Base-by-base conservation (phyloP, 1,284 basidiomycete genomes). In the Cryptococcus floricola region DNA sequence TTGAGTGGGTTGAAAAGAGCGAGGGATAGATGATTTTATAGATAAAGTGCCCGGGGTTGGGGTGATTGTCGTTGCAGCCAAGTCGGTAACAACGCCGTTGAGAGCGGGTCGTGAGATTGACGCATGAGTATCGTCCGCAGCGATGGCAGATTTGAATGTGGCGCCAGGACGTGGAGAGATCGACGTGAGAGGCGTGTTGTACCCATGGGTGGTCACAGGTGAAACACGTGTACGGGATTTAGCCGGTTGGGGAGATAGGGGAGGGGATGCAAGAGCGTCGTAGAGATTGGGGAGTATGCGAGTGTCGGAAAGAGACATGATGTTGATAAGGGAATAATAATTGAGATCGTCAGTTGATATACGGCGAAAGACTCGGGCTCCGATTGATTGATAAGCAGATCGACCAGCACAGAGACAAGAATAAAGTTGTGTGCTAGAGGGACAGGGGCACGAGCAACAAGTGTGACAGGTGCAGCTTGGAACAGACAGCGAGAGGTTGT, bases 221-320 rank as follows among this genome's bases (percentile, higher is more conserved):
- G 34, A 34, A 39, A 48, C 27, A 52, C 31, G 18, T 34, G 18
- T 27, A 50, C n/a, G 18, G 43, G 44, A 6, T 39, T 45, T 42
- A 43, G 28, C 43, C 19, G 27, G 28, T 42, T 23, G 38, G 16
- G 64, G 62, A 25, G 68, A 64, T 9, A 65, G 39, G 37, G 67
- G 64, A 38, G 67, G 68, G 12, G 68, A 62, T 13, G 70, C 68
- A n/a, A 73, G 60, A 10, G 59, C 65, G 50, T 66, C 58, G 52
- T 71, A 73, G 10, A 73, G 50, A 28, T 59, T 56, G 18, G 67
- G 55, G n/a, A 73, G 54, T 13, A 70, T 51, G 27, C 53, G 46
- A 12, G 51, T 39, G 50, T 70, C 61, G 43, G 56, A 42, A 38
- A 65, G 61, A 13, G 66, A 68, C 64, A 66, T 65, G 39, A 31